phyloP scores from a whole-genome alignment of 2,329 filamentous ascomycete species.

The Sporothrix pseudoabietina region DNA sequence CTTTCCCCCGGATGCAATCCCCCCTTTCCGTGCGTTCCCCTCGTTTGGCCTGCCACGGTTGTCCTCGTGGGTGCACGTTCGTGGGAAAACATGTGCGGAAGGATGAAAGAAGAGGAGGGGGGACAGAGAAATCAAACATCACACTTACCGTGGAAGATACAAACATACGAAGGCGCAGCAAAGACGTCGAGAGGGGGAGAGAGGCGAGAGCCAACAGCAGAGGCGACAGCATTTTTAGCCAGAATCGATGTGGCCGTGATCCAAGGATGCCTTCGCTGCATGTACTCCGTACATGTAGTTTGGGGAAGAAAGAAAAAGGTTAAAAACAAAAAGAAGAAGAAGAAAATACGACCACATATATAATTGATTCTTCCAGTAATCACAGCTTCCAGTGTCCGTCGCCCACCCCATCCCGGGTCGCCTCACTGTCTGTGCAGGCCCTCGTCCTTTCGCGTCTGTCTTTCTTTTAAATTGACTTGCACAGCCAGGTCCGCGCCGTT shows the following conservation, averaged over 20 bases:
- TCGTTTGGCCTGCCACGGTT: neutral
- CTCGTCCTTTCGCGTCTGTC: neutral
- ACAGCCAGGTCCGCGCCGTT: neutral
- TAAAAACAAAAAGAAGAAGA: too few relatives aligned
- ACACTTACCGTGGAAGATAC: too few relatives aligned
- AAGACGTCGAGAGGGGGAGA: neutral
- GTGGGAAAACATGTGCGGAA: neutral
- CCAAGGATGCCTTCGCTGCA: too few relatives aligned
- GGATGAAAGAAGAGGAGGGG: neutral
- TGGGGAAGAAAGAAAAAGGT: too few relatives aligned
- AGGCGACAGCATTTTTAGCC: neutral
- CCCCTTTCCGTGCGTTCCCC: neutral
- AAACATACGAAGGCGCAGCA: neutral
- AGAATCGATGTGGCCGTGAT: neutral
- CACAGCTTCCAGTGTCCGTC: neutral
- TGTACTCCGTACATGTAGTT: too few relatives aligned
- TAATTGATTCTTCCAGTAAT: neutral
- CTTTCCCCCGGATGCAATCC: slow-evolving; percentile 16
- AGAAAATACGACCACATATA: too few relatives aligned
- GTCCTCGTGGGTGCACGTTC: neutral
- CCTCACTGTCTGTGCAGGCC: neutral
- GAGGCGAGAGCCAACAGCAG: neutral
- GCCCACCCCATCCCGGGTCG: neutral
- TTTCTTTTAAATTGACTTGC: neutral
- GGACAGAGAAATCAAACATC: neutral